These are phyloP conservation scores for Diaporthe australafricana DNA, from an alignment of 2,329 filamentous ascomycete genomes.

Conservation along the genomic window DNA sequence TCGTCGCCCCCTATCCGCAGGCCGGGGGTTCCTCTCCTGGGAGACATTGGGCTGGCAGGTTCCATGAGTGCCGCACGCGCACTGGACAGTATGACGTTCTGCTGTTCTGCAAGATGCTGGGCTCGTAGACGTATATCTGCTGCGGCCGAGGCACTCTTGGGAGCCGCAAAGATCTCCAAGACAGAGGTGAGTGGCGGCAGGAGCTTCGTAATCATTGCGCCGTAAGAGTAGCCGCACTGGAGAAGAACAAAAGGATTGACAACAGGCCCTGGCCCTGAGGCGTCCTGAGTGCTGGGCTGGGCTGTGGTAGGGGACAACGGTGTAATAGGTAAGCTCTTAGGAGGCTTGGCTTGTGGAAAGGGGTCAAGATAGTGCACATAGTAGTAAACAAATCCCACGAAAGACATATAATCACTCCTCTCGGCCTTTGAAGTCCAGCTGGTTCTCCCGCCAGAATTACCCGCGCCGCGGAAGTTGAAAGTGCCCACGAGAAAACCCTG, in stretches of 20 bases:
- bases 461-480: slow-evolving; percentile 94
- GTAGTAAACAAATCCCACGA: slow-evolving; percentile 82
- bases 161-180: slow-evolving; percentile 67
- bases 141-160: slow-evolving; percentile 66
- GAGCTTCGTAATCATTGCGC: slow-evolving; percentile 81
- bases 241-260: slow-evolving; percentile 65
- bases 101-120: slow-evolving; percentile 73
- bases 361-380: slow-evolving; percentile 74
- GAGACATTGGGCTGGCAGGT: slow-evolving; percentile 43
- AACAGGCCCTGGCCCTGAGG: slow-evolving; percentile 24
- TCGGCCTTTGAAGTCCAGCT: slow-evolving; percentile 91
- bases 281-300: neutral
- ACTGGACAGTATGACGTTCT: slow-evolving; percentile 60
- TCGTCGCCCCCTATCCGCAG: slow-evolving; percentile 65
- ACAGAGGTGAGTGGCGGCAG: slow-evolving; percentile 74
- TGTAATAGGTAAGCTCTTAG: neutral
- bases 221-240: slow-evolving; percentile 92
- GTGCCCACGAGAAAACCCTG: slow-evolving; percentile 82
- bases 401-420: slow-evolving; percentile 82
- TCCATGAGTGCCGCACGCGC: slow-evolving; percentile 48
- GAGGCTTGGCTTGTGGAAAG: slow-evolving; percentile 40
- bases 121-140: slow-evolving; percentile 79
- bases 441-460: slow-evolving; percentile 79
- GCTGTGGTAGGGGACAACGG: slow-evolving; percentile 26
- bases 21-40: slow-evolving; percentile 43